These are phyloP conservation scores for Citrus reticulata DNA, from an alignment of 345 rosid genomes.

Conservation along the genomic window DNA sequence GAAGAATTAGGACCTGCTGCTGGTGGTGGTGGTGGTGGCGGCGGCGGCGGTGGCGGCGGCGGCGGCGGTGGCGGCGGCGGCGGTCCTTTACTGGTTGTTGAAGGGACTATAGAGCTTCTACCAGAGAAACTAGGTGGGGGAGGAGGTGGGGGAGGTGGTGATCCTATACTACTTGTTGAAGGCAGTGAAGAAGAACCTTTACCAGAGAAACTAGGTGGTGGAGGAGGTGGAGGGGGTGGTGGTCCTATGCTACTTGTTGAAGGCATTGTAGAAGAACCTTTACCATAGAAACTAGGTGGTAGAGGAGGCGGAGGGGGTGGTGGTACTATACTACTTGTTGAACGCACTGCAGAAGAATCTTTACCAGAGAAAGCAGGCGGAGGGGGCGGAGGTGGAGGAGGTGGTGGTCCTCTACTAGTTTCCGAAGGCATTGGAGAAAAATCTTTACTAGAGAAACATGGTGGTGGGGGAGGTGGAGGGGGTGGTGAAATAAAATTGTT, in stretches of 20 bases:
- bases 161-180: background rate
- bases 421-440: background rate
- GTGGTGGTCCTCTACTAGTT: slow-evolving; percentile 7
- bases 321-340: background rate
- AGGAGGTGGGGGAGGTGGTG: slow-evolving; percentile 23
- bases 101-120: background rate
- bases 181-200: background rate
- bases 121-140: slow-evolving; percentile 8
- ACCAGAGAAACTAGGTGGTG: slow-evolving; percentile 21
- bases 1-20: slow-evolving; percentile 2
- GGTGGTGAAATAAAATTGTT: background rate
- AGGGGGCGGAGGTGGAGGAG: slow-evolving; percentile 14
- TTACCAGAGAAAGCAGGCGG: slow-evolving; percentile 11
- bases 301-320: slow-evolving; percentile 23
- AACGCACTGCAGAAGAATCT: background rate
- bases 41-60: slow-evolving; percentile 12
- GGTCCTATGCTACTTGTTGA: background rate
- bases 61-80: slow-evolving; percentile 18
- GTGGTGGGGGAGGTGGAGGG: slow-evolving; percentile 13
- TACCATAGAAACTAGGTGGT: background rate
- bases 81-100: slow-evolving; percentile 4
- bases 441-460: slow-evolving; percentile 14
- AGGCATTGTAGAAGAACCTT: background rate
- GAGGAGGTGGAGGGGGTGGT: slow-evolving; percentile 4
- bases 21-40: background rate